Percentiles rank a stretch among this genome's conserved stretches.
Evolutionary conservation across 305 asterid genomes (phyloP).

Genomic region (Euphrasia arctica): DNA sequence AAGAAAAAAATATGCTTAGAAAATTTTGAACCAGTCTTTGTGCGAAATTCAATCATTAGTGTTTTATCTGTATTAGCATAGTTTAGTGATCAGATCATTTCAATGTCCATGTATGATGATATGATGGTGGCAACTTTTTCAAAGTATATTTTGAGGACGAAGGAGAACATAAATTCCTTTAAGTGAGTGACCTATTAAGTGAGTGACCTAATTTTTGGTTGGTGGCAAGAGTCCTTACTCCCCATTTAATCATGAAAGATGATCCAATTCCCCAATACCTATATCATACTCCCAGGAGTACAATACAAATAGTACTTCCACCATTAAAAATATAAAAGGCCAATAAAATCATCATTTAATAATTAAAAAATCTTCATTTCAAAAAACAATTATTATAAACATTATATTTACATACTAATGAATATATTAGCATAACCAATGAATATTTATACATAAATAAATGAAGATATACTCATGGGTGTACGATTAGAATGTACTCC

Average conservation of each 20-base stretch:
- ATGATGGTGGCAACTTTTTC: slow-evolving; percentile 5
- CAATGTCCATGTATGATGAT: background rate
- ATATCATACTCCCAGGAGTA: too few relatives aligned
- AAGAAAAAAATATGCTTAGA: background rate
- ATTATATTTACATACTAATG: too few relatives aligned
- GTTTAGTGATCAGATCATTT: slow-evolving; percentile 14
- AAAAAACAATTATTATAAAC: too few relatives aligned
- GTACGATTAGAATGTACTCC: too few relatives aligned
- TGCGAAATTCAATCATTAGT: slow-evolving; percentile 27
- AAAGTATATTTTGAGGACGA: slow-evolving; percentile 19
- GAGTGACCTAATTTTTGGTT: background rate
- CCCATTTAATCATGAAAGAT: background rate
- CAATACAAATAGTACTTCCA: too few relatives aligned
- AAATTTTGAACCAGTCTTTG: slow-evolving; percentile 24
- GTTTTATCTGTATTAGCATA: slow-evolving; percentile 18
- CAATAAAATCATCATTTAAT: too few relatives aligned
- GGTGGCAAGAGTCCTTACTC: background rate
- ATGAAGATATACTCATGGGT: too few relatives aligned
- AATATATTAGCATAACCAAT: too few relatives aligned
- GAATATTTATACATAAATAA: too few relatives aligned
- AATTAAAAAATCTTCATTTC: too few relatives aligned
- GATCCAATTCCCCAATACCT: too few relatives aligned
- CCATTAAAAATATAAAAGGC: too few relatives aligned
- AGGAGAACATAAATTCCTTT: background rate
- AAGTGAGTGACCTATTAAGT: background rate